phyloP scores from a whole-genome alignment of 2,329 filamentous ascomycete species.

The Truncatella angustata region DNA sequence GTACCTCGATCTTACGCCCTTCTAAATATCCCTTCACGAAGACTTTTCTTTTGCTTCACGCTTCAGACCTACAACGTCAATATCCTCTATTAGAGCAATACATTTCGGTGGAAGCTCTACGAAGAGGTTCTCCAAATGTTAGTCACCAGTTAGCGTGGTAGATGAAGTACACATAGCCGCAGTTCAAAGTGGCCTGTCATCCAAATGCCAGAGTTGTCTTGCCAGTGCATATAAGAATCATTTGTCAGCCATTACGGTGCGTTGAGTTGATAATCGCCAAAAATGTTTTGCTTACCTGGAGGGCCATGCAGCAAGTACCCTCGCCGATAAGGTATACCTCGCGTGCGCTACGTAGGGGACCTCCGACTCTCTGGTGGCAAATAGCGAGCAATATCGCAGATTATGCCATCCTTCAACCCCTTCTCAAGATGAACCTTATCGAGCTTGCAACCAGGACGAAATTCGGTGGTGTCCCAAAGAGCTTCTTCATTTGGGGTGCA shows the following conservation, averaged over 20 bases:
- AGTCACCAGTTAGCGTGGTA: constrained; percentile 43
- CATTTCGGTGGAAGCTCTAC: constrained; percentile 28
- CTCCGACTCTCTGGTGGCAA: constrained; percentile 51
- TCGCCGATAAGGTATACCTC: constrained; percentile 71
- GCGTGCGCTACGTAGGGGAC: constrained; percentile 66
- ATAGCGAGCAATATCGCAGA: constrained; percentile 67
- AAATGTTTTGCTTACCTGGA: no score
- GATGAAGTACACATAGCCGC: constrained; percentile 72
- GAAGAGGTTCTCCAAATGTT: constrained; percentile 30
- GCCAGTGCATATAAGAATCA: no score
- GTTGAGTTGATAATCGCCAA: no score
- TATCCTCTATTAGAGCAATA: constrained; percentile 55
- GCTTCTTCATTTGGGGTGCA: not conserved
- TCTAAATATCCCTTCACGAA: constrained; percentile 9
- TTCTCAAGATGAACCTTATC: constrained; percentile 36
- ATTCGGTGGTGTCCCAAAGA: constrained; percentile 34
- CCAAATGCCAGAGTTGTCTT: constrained; percentile 77
- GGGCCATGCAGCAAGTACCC: constrained; percentile 73
- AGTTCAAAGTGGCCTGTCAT: constrained; percentile 69
- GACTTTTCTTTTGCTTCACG: constrained; percentile 19
- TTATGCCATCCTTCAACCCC: constrained; percentile 56
- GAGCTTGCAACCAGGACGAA: constrained; percentile 30
- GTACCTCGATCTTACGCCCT: no score
- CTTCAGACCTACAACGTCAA: constrained; percentile 50
- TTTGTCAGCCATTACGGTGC: no score